These are phyloP conservation scores for Cylindrotheca closterium DNA, from an alignment of 108 stramenopile genomes.

Conservation along the genomic window DNA sequence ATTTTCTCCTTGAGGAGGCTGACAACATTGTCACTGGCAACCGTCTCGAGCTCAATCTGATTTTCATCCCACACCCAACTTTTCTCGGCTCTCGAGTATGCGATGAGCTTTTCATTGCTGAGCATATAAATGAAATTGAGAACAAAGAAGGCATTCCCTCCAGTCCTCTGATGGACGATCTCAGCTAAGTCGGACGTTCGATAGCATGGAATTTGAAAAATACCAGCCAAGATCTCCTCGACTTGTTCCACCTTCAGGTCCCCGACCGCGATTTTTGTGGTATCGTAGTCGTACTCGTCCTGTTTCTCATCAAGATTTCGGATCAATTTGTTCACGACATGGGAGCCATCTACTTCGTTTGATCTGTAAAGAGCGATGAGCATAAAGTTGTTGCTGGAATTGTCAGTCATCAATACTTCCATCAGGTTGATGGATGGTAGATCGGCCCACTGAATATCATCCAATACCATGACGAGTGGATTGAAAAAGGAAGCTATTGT, in stretches of 20 bases:
- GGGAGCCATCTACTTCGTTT: conserved; percentile 41
- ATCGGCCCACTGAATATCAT: too few species aligned
- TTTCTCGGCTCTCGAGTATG: conserved; percentile 6
- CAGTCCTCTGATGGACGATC: not conserved
- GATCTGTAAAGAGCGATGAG: conserved; percentile 50
- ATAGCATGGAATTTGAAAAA: not conserved
- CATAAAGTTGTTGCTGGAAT: conserved; percentile 12
- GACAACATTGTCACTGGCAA: conserved; percentile 26
- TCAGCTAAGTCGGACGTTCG: not conserved
- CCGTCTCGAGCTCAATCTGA: conserved; percentile 5
- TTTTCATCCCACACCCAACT: conserved; percentile 27
- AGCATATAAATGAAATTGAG: conserved; percentile 21
- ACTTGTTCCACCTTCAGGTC: conserved; percentile 4
- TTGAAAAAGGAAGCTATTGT: not conserved
- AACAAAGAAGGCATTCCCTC: conserved; percentile 37
- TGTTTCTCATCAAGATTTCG: not conserved
- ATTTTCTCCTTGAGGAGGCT: conserved; percentile 39
- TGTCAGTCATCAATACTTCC: conserved; percentile 6
- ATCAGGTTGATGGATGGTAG: too few species aligned
- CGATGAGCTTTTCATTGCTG: conserved; percentile 7
- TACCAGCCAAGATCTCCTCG: conserved; percentile 5
- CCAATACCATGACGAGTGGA: too few species aligned
- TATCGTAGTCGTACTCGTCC: not conserved
- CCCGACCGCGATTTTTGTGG: not conserved
- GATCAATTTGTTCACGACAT: conserved; percentile 2